Conservation (phyloP, 2,329 filamentous ascomycete species). For the Mariannaea elegans region DNA sequence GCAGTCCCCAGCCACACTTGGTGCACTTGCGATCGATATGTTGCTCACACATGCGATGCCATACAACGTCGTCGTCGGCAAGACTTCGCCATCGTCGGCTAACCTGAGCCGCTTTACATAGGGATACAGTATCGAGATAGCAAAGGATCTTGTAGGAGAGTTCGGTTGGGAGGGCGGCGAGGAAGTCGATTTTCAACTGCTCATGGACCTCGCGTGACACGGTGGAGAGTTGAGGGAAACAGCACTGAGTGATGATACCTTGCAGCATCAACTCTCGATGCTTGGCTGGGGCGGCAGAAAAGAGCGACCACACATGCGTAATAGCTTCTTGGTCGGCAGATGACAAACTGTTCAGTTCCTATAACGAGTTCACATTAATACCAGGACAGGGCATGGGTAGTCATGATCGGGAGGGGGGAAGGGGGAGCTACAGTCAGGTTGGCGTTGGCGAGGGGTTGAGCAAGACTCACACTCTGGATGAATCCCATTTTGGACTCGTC, state of each 20-base stretch:
- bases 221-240: constrained; percentile 95
- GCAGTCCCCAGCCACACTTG: constrained; percentile 95
- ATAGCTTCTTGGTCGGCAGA: constrained; percentile 93
- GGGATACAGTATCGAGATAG: constrained; percentile 89
- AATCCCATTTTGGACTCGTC: constrained; percentile 97
- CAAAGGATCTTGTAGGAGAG: constrained; percentile 93
- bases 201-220: constrained; percentile 91
- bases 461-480: constrained; percentile 77
- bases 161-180: constrained; percentile 87
- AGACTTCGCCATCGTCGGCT: constrained; percentile 87
- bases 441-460: not conserved
- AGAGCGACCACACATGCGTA: constrained; percentile 96
- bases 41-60: constrained; percentile 97
- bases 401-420: not conserved
- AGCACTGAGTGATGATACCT: constrained; percentile 95
- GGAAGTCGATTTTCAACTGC: constrained; percentile 96
- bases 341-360: constrained; percentile 85
- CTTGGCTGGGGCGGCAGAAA: constrained; percentile 92
- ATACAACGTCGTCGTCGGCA: constrained; percentile 97
- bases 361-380: constrained; percentile 7
- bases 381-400: constrained; percentile 1
- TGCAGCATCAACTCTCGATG: constrained; percentile 97
- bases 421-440: not conserved
- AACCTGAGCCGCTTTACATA: constrained; percentile 96
- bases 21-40: constrained; percentile 94